A percentile compares a stretch with the other conserved stretches of the same genome.
Conservation (phyloP, 73 alveolate species). For the Paramecium primaurelia region DNA sequence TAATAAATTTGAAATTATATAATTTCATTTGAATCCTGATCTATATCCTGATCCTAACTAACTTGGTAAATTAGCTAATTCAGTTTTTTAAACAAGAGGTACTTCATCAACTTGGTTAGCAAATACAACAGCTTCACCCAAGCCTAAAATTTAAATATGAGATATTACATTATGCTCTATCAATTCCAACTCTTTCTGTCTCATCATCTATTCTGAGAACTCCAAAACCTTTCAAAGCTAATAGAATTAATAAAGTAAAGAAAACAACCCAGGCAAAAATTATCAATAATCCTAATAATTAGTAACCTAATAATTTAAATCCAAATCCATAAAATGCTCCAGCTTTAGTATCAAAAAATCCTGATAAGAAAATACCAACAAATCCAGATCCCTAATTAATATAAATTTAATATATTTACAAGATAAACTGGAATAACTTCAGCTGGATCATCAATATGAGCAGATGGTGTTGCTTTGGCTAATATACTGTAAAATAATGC, state of each 20-base stretch:
- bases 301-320: neutral
- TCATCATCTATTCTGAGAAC: constrained; percentile 3
- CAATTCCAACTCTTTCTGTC: neutral
- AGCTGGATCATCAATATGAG: constrained; percentile 19
- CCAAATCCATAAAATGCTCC: constrained; percentile 7
- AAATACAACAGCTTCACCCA: constrained; percentile 37
- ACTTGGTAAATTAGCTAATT: neutral
- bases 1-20: neutral
- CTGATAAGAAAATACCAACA: neutral
- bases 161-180: neutral
- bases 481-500: neutral
- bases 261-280: neutral
- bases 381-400: neutral
- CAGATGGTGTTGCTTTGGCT: neutral
- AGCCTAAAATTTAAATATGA: neutral
- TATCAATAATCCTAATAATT: neutral
- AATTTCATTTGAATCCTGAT: neutral
- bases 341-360: constrained; percentile 2
- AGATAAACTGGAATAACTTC: constrained; percentile 25
- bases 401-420: neutral
- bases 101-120: neutral
- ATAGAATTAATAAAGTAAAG: neutral
- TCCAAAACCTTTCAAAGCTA: constrained; percentile 11
- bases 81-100: neutral
- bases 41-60: neutral